phyloP scores from a whole-genome alignment of 2,329 filamentous ascomycete genomes.

The Colletotrichum costaricense region DNA sequence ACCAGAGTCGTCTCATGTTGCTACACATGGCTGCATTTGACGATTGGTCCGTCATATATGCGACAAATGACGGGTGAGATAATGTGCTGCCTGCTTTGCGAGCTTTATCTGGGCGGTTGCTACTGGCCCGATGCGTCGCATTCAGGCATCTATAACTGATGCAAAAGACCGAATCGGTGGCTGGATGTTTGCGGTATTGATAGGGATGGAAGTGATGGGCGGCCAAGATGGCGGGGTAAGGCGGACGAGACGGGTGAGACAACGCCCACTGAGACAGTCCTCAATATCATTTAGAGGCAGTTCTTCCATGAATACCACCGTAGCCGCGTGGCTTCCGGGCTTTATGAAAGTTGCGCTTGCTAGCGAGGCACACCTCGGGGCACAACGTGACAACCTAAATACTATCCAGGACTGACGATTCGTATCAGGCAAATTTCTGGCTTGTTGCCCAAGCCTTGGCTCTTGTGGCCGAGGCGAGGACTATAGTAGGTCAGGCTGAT shows the following conservation, averaged over 20 bases:
- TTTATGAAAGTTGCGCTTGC: background rate
- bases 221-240: slow-evolving; percentile 27
- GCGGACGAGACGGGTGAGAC: background rate
- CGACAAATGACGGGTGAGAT: background rate
- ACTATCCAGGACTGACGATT: background rate
- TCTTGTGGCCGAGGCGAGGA: background rate
- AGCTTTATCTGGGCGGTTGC: background rate
- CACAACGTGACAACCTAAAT: background rate
- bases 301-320: background rate
- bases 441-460: background rate
- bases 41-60: background rate
- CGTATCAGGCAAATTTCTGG: background rate
- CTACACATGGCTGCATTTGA: background rate
- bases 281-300: slow-evolving; percentile 24
- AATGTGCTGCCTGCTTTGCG: background rate
- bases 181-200: slow-evolving; percentile 10
- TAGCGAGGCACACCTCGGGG: background rate
- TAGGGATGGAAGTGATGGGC: slow-evolving; percentile 19
- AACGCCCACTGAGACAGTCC: slow-evolving; percentile 4
- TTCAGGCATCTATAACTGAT: slow-evolving; percentile 8
- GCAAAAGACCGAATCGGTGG: slow-evolving; percentile 12
- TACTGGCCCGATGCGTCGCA: background rate
- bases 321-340: background rate
- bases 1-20: background rate
- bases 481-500: background rate